A percentile compares a stretch with the other conserved stretches of the same genome.
phyloP scores from a whole-genome alignment of 2,329 filamentous ascomycete species.

The Penicillium griseofulvum region DNA sequence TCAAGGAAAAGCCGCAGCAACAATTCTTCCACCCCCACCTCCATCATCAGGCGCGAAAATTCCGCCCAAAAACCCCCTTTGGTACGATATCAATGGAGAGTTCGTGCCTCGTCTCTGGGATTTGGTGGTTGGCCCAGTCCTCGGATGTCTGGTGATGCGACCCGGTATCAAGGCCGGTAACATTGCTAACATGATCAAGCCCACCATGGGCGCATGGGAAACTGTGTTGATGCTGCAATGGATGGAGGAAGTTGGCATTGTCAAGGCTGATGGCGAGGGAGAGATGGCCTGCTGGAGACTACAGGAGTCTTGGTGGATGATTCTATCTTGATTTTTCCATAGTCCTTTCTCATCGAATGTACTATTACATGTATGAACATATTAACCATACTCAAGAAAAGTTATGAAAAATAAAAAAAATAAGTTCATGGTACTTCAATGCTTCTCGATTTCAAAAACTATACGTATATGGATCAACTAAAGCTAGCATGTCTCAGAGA shows the following conservation, averaged over 20 bases:
- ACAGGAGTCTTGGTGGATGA: constrained; percentile 45
- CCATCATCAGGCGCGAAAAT: not conserved
- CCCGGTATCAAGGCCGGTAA: constrained; percentile 39
- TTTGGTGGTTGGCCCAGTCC: constrained; percentile 39
- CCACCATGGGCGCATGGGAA: constrained; percentile 44
- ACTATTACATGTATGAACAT: not conserved
- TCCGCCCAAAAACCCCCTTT: constrained; percentile 43
- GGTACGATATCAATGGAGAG: constrained; percentile 49
- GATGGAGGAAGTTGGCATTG: constrained; percentile 32
- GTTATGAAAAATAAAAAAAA: not conserved
- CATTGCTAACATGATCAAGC: constrained; percentile 40
- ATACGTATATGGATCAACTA: constrained; percentile 3
- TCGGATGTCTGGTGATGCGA: constrained; percentile 43
- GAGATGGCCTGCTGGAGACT: constrained; percentile 31
- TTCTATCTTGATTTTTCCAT: constrained; percentile 21
- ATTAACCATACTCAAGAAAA: not conserved
- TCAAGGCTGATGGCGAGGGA: constrained; percentile 12
- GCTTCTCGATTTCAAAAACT: not conserved
- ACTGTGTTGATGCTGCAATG: constrained; percentile 41
- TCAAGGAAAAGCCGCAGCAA: constrained; percentile 11
- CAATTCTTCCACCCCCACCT: constrained; percentile 16
- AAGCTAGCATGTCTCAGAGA: too few species aligned
- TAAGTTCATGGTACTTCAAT: not conserved
- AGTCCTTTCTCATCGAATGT: not conserved
- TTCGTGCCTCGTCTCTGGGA: constrained; percentile 43